Base-by-base conservation (phyloP, 306 rosid genomes). In the Spatholobus suberectus region DNA sequence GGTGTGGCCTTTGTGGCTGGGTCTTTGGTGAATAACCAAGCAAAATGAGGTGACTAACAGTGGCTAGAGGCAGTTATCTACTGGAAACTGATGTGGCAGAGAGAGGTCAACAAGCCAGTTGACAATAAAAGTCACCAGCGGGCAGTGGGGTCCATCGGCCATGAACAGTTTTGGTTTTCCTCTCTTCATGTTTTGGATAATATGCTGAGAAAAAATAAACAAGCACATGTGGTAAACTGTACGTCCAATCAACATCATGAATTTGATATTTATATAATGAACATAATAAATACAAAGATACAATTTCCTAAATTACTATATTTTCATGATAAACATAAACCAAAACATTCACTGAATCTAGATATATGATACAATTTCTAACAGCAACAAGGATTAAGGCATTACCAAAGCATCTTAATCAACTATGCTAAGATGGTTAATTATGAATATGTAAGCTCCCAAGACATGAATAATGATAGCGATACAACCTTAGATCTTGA, bases 401-500 rank as follows among this genome's bases (percentile, higher is more conserved):
- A 52, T 69, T 24, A 52, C 34, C 69, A 32, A 65, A 38, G 47
- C 18, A 55, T 15, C 44, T 57, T 14, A 21, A 76, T 70, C 70
- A 11, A 43, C 70, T 46, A 38, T 57, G 82, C 85, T 46, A 66
- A 82, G 82, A 76, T 63, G 63, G 65, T 63, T 70, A 59, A 68
- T 14, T 23, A 21, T 67, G 69, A 57, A 79, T 73, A 77, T 40
- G 69, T 61, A 67, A 59, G 32, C 73, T 57, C 82, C 43, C 41
- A 67, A 80, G 37, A 71, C 37, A 85, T 70, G 35, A 71, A 78
- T 63, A 70, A 79, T 76, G 65, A 80, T 70, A 70, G 78, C 74
- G 58, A 82, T 55, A 82, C 83, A 79, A 94, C 98, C 98, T 91
- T 91, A 75, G 97, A 95, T 90, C 97, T 91, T 23, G 97, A 91